These are phyloP conservation scores for Batkoa obscura DNA, from an alignment of 371 early-diverging fungal genomes.

Conservation along the genomic window DNA sequence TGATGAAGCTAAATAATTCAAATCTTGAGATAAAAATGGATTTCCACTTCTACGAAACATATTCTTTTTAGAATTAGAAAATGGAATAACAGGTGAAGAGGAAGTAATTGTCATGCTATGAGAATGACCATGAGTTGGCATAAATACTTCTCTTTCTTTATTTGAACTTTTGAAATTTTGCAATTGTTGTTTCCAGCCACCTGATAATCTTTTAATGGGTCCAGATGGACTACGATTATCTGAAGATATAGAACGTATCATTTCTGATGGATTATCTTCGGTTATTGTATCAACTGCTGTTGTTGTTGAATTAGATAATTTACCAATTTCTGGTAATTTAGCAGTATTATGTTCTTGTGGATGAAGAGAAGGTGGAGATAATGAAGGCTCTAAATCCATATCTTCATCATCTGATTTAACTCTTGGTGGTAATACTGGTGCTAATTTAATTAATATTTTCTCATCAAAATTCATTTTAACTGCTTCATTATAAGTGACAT, in stretches of 20 bases:
- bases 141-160: background rate
- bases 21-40: background rate
- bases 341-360: background rate
- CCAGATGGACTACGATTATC: background rate
- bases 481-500: constrained; percentile 2
- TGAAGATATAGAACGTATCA: background rate
- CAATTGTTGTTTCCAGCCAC: constrained; percentile 4
- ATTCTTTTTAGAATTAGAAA: background rate
- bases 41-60: background rate
- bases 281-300: background rate
- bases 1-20: background rate
- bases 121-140: background rate
- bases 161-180: background rate
- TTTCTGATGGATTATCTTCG: background rate
- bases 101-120: background rate
- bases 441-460: background rate
- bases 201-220: constrained; percentile 1
- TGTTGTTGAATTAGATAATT: background rate
- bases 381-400: background rate
- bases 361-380: background rate
- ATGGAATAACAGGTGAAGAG: background rate
- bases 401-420: background rate
- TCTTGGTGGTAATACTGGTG: background rate
- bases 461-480: background rate
- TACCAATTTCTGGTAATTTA: background rate